Conservation (phyloP, 2,329 filamentous ascomycete genomes). For the Xylariaceae sp. region DNA sequence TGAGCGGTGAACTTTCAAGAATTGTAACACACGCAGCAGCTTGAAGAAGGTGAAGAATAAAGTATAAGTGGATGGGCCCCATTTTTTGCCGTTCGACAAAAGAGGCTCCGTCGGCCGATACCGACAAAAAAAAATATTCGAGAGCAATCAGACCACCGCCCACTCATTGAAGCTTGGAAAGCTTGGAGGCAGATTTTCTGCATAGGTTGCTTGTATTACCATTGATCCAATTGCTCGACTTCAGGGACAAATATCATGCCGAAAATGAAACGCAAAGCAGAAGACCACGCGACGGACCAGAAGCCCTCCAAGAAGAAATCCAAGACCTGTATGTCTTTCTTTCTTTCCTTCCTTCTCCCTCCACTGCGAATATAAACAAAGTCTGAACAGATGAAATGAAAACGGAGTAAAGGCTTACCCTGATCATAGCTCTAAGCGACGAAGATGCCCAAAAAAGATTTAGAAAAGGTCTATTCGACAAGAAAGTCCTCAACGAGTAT, state of each 20-base stretch:
- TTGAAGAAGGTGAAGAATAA: too few relatives aligned
- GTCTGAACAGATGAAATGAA: background rate
- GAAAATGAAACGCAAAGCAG: constrained; percentile 68
- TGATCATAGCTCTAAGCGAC: constrained; percentile 51
- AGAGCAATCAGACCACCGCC: constrained; percentile 9
- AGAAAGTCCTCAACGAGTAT: constrained; percentile 63
- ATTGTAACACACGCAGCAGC: too few relatives aligned
- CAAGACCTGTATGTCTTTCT: constrained; percentile 47
- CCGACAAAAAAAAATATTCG: constrained; percentile 14
- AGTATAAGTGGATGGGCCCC: constrained; percentile 23
- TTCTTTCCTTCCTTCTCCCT: background rate
- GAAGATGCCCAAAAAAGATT: constrained; percentile 66
- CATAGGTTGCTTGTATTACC: background rate
- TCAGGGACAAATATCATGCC: constrained; percentile 32
- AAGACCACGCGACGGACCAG: constrained; percentile 51
- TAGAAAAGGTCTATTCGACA: constrained; percentile 69
- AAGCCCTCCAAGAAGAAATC: constrained; percentile 60
- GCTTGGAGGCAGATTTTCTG: background rate
- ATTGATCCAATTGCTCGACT: constrained; percentile 10
- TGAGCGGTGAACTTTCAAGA: too few relatives aligned
- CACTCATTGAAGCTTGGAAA: too few relatives aligned
- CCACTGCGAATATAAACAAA: background rate
- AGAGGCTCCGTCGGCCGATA: constrained; percentile 23
- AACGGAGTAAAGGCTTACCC: constrained; percentile 15
- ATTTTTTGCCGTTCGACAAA: constrained; percentile 16